These are phyloP conservation scores for Leishmania turanica DNA, from an alignment of 208 protist genomes.

Conservation along the genomic window DNA sequence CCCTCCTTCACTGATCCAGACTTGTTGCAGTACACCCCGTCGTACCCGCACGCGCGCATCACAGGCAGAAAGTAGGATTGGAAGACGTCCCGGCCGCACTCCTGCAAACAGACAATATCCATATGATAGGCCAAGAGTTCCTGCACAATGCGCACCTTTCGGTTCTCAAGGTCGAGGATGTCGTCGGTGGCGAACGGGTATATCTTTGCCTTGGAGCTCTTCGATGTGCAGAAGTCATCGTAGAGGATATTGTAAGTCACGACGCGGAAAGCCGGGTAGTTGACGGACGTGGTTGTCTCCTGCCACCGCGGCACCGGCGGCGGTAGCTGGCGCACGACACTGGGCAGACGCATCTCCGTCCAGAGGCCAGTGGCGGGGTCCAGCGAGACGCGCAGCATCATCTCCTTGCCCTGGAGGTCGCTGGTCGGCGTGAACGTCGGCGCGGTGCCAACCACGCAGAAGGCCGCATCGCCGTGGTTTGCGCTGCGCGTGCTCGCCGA, in stretches of 20 bases:
- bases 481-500: neutral
- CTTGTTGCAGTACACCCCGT: conserved; percentile 84
- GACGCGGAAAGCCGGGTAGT: conserved; percentile 67
- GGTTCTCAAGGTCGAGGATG: conserved; percentile 66
- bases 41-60: conserved; percentile 63
- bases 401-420: conserved; percentile 50
- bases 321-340: conserved; percentile 44
- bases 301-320: conserved; percentile 66
- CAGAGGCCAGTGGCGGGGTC: conserved; percentile 50
- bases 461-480: neutral
- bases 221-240: conserved; percentile 84
- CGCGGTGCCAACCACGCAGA: conserved; percentile 46
- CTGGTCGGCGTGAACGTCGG: conserved; percentile 54
- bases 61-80: conserved; percentile 64
- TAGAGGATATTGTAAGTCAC: conserved; percentile 93
- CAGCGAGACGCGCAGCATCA: conserved; percentile 64
- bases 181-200: conserved; percentile 89
- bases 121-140: conserved; percentile 83
- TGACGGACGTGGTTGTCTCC: conserved; percentile 33
- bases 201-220: conserved; percentile 60
- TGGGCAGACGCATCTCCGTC: conserved; percentile 59
- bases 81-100: conserved; percentile 88
- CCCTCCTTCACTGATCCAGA: conserved; percentile 74
- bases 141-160: conserved; percentile 75
- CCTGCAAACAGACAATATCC: conserved; percentile 89